Base-by-base conservation (phyloP, 169 alveolate genomes). In the Plasmodium vinckei region DNA sequence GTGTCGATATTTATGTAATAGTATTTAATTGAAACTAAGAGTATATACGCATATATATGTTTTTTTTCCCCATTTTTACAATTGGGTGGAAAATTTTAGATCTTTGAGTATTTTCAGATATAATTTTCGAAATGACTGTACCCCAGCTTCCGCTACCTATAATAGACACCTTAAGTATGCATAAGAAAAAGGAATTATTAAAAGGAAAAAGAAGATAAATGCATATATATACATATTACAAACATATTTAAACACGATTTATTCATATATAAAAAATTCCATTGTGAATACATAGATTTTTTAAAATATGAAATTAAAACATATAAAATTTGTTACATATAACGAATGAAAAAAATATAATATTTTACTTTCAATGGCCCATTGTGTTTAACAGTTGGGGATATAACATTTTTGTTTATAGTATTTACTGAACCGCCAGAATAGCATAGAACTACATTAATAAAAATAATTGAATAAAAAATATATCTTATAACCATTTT, bases 101-200 rank as follows among this genome's bases (percentile, higher is more conserved):
- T 44, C 87, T 89, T 23, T 67, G 51, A 5, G 95, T 73, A 72
- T 93, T 93, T 53, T 87, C 93, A 21, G 97, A 91, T 12, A 95
- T 93, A 19, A 93, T 92, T 79, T 93, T 95, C 27, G 97, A 94
- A 39, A 94, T 90, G 25, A 96, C 98, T 17, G 97, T 92, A 7
- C 98, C 98, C 98, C 98, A 95, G 75, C 94, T 95, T 3, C 98
- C 98, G 65, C 97, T 92, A 39, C 97, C 98, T 59, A 95, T 87
- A 5, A 95, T 92, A 61, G 96, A 88, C 25, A 95, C 96, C 97
- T 93, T 64, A 51, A 57, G 19, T 23, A 19, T 12, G 9, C 13
- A 15, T 9, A 57, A 23, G 27, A 57, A 15, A 57, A 57, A 57
- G 19, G 9, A 57, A 15, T n/a, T n/a, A 9, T 9, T 57, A 57